phyloP scores from a whole-genome alignment of 2,329 filamentous ascomycete genomes.

The Didymella lethalis region DNA sequence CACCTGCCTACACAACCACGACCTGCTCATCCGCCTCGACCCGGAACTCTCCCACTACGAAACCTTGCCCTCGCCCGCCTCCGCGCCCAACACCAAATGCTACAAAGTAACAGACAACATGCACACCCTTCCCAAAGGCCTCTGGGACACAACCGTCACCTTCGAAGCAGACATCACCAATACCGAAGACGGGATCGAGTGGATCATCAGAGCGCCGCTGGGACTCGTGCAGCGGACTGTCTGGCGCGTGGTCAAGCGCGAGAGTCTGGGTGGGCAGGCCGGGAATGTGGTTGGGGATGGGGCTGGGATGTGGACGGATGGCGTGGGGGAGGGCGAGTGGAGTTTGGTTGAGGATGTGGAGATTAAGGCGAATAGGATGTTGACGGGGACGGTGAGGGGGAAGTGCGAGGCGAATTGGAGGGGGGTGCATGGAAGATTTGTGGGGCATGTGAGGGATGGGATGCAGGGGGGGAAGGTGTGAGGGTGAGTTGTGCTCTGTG shows the following conservation, averaged over 20 bases:
- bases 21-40: constrained; percentile 48
- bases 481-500: too few species aligned
- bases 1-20: constrained; percentile 45
- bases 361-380: constrained; percentile 44
- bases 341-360: constrained; percentile 49
- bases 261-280: constrained; percentile 24
- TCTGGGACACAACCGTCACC: constrained; percentile 48
- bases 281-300: constrained; percentile 6
- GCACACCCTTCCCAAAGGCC: constrained; percentile 46
- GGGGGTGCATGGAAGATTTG: constrained; percentile 43
- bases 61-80: constrained; percentile 30
- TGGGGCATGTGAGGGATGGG: constrained; percentile 32
- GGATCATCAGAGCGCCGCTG: constrained; percentile 48
- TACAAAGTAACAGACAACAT: constrained; percentile 51
- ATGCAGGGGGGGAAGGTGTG: too few species aligned
- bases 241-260: constrained; percentile 41
- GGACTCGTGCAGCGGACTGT: constrained; percentile 44
- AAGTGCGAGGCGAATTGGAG: constrained; percentile 50
- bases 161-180: constrained; percentile 48
- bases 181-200: constrained; percentile 43
- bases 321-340: constrained; percentile 28
- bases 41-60: constrained; percentile 48
- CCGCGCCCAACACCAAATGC: constrained; percentile 38
- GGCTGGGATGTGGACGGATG: constrained; percentile 34
- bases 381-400: constrained; percentile 47